Conservation (phyloP, 78 protist species). For the Dictyostelium purpureum region DNA sequence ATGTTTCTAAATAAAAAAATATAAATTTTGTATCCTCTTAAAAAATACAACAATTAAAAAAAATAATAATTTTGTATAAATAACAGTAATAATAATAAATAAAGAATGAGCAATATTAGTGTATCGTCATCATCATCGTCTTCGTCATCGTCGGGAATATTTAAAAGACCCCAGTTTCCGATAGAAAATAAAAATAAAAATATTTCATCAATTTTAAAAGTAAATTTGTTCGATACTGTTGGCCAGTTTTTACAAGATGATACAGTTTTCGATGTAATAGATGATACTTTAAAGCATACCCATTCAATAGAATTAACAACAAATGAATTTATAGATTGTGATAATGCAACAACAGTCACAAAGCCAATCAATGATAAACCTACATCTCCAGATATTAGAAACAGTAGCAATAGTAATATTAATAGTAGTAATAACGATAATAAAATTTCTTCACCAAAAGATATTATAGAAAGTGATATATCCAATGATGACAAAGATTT, state of each 20-base stretch:
- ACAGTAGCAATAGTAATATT: background rate
- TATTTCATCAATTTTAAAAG: background rate
- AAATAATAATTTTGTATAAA: too few species aligned
- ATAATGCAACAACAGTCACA: background rate
- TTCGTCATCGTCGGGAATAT: background rate
- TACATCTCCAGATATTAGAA: background rate
- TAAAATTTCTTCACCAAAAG: background rate
- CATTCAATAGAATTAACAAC: background rate
- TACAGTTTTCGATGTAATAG: background rate
- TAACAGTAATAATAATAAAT: too few species aligned
- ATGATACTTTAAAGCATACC: background rate
- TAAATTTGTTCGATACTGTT: conserved; percentile 16
- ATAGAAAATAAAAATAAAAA: background rate
- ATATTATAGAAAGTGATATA: background rate
- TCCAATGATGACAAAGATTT: background rate
- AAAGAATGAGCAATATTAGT: background rate
- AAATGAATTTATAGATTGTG: too few species aligned
- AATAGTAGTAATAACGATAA: background rate
- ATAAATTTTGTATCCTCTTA: too few species aligned
- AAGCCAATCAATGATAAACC: background rate
- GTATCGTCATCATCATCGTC: background rate
- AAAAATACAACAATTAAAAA: too few species aligned
- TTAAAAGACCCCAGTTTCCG: background rate
- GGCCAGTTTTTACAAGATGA: background rate
- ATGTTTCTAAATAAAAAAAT: too few species aligned